A percentile compares a stretch with the other conserved stretches of the same genome.
Conservation (phyloP, 148 eudicot genomes). For the Rhododendron ovatum region DNA sequence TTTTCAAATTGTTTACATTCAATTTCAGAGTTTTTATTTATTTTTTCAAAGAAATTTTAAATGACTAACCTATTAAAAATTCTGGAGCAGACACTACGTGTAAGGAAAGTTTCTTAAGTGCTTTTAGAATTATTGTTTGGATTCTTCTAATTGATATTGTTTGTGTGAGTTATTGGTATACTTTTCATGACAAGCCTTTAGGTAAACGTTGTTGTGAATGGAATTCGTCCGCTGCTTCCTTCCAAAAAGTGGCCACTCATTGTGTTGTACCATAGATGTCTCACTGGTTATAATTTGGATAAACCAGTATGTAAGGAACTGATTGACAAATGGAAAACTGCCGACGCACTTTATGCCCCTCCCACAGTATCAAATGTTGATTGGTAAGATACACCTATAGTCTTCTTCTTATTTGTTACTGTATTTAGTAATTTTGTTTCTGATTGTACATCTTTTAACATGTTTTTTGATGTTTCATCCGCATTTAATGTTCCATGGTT, state of each 20-base stretch:
- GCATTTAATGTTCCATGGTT: constrained; percentile 10
- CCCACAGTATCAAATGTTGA: constrained; percentile 95
- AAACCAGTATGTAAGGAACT: constrained; percentile 48
- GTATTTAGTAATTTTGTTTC: neutral
- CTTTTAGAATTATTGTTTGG: neutral
- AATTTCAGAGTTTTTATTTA: neutral
- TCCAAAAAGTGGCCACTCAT: constrained; percentile 82
- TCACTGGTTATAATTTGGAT: constrained; percentile 47
- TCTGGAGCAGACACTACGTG: neutral
- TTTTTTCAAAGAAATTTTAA: neutral
- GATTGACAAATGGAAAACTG: constrained; percentile 71
- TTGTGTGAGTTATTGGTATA: neutral
- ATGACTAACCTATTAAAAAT: neutral
- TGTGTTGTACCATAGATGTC: constrained; percentile 69
- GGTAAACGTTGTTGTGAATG: constrained; percentile 82
- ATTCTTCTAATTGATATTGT: neutral
- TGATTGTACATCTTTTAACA: constrained; percentile 3
- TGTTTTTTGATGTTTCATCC: constrained; percentile 1
- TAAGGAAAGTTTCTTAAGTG: constrained; percentile 44
- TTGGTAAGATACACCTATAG: constrained; percentile 47
- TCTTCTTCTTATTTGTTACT: neutral
- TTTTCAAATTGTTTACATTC: neutral
- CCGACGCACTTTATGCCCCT: constrained; percentile 82
- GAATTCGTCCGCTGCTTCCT: constrained; percentile 74
- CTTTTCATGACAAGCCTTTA: constrained; percentile 17